phyloP scores from a whole-genome alignment of 2,329 filamentous ascomycete species.

The Verticillium tricorpus region DNA sequence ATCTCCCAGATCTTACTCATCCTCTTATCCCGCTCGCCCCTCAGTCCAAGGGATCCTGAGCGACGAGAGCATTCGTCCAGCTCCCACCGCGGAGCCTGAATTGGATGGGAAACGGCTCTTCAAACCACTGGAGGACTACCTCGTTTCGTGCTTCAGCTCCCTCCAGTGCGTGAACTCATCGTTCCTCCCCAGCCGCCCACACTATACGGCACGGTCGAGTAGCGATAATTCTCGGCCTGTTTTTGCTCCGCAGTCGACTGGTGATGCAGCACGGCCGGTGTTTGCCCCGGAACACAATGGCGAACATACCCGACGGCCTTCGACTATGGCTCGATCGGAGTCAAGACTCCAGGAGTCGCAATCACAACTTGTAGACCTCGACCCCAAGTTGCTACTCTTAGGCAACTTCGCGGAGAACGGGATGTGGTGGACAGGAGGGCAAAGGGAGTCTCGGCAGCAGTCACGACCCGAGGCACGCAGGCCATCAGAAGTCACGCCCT shows the following conservation, averaged over 20 bases:
- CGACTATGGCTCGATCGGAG: not conserved
- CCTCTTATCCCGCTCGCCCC: constrained; percentile 37
- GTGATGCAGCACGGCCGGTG: not conserved
- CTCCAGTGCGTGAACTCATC: constrained; percentile 72
- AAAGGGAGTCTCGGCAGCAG: constrained; percentile 28
- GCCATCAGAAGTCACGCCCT: constrained; percentile 16
- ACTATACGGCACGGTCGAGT: constrained; percentile 1
- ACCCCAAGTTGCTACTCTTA: constrained; percentile 69
- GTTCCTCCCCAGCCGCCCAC: constrained; percentile 42
- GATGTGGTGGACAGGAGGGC: constrained; percentile 71
- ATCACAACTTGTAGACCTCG: constrained; percentile 54
- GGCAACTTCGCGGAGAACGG: constrained; percentile 79
- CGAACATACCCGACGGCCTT: not conserved
- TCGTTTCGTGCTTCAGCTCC: constrained; percentile 63
- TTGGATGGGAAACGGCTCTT: constrained; percentile 60
- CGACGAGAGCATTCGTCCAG: constrained; percentile 6
- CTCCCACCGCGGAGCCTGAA: constrained; percentile 11
- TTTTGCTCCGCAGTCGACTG: not conserved
- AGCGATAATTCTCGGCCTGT: constrained; percentile 12
- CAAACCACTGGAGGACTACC: constrained; percentile 71
- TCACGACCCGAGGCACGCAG: constrained; percentile 22
- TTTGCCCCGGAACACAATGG: not conserved
- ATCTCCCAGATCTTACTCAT: constrained; percentile 35
- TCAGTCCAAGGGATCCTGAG: constrained; percentile 14
- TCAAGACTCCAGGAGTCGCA: constrained; percentile 22